Evolutionary conservation across 208 protist genomes (phyloP).

Genomic region (Acanthamoeba sp.): DNA sequence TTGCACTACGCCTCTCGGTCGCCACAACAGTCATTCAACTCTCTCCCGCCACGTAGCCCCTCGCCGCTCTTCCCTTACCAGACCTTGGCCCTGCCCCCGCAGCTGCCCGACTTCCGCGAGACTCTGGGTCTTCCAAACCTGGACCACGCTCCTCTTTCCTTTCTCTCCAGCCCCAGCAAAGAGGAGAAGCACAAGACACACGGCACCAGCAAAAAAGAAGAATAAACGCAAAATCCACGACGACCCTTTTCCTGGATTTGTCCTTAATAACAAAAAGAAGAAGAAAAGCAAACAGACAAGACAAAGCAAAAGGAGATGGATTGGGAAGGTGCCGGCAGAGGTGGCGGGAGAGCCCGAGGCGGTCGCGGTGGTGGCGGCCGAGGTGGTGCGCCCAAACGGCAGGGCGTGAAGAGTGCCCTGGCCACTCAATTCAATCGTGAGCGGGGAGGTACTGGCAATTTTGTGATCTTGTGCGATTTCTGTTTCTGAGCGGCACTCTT

Average conservation of each 20-base stretch:
- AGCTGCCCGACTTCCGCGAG: background rate
- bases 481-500: no score
- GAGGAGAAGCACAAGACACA: no score
- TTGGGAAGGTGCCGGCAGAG: background rate
- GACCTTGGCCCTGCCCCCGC: background rate
- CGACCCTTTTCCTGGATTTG: no score
- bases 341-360: background rate
- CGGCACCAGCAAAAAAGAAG: no score
- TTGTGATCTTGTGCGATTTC: no score
- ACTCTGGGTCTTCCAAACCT: background rate
- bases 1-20: background rate
- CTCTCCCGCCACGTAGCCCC: background rate
- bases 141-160: no score
- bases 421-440: background rate
- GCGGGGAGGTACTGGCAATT: constrained; percentile 33
- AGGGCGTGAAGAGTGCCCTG: constrained; percentile 34
- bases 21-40: background rate
- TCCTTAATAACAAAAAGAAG: no score
- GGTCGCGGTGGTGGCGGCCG: background rate
- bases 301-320: background rate
- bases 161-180: no score
- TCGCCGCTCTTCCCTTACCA: background rate
- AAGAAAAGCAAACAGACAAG: no score
- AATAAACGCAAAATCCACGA: no score
- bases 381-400: background rate